Conservation (phyloP, 2,329 filamentous ascomycete genomes). For the Orbilia ellipsospora region DNA sequence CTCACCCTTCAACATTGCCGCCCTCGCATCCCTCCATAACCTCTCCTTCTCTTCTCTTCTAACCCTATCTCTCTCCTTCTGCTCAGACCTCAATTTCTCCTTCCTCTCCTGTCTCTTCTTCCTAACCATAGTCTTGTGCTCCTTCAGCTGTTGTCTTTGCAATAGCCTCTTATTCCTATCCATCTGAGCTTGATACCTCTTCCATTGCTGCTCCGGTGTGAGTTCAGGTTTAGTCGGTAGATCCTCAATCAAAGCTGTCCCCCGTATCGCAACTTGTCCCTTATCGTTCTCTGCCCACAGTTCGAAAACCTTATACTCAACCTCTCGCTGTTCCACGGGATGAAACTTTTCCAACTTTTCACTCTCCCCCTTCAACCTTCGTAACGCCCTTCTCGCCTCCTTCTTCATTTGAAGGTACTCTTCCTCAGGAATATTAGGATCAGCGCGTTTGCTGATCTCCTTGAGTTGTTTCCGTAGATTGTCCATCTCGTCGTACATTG, state of each 20-base stretch:
- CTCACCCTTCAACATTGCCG: conserved; percentile 14
- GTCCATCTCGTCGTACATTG: conserved; percentile 51
- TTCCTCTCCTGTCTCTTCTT: conserved; percentile 37
- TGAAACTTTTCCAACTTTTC: conserved; percentile 48
- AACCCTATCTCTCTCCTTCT: conserved; percentile 36
- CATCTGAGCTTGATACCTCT: conserved; percentile 49
- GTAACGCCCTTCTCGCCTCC: conserved; percentile 6
- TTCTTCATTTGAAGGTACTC: conserved; percentile 12
- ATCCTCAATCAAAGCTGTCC: conserved; percentile 45
- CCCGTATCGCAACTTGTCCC: conserved; percentile 34
- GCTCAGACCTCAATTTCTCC: conserved; percentile 30
- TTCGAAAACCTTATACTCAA: conserved; percentile 44
- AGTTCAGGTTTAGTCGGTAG: conserved; percentile 33
- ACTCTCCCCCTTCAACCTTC: conserved; percentile 6
- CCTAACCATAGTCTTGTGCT: conserved; percentile 28
- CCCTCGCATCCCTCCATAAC: conserved; percentile 31
- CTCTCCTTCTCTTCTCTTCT: conserved; percentile 33
- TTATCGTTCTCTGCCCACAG: conserved; percentile 50
- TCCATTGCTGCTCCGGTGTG: conserved; percentile 52
- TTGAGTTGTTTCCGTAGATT: conserved; percentile 23
- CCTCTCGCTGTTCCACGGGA: conserved; percentile 21
- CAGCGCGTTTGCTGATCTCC: background rate
- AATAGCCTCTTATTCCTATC: conserved; percentile 39
- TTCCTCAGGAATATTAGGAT: background rate
- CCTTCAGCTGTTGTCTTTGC: conserved; percentile 41